Evolutionary conservation across 2,329 filamentous ascomycete species (phyloP).

Genomic region (Pyricularia pennisetigena): DNA sequence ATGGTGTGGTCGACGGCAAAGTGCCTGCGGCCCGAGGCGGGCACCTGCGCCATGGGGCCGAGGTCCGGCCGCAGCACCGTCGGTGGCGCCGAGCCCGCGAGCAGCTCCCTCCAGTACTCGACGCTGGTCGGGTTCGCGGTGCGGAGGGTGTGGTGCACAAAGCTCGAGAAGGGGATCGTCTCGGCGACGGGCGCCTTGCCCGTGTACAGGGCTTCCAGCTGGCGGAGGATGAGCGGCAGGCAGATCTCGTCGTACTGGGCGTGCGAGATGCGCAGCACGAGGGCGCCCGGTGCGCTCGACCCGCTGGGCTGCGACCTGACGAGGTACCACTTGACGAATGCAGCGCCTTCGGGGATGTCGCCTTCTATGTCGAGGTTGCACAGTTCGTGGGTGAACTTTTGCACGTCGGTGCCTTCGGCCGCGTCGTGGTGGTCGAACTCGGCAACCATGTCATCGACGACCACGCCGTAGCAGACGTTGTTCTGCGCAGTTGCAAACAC

Average conservation of each 20-base stretch:
- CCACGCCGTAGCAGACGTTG: constrained; percentile 42
- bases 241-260: constrained; percentile 63
- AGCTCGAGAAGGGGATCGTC: constrained; percentile 33
- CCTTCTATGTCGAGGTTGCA: constrained; percentile 46
- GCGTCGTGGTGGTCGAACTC: constrained; percentile 27
- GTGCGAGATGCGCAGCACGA: constrained; percentile 55
- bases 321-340: constrained; percentile 51
- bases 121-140: constrained; percentile 37
- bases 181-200: constrained; percentile 13
- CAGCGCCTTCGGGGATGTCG: constrained; percentile 43
- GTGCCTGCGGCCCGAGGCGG: constrained; percentile 25
- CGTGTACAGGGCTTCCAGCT: constrained; percentile 43
- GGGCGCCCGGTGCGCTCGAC: constrained; percentile 23
- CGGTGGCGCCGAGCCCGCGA: constrained; percentile 41
- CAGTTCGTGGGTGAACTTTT: constrained; percentile 41
- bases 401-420: constrained; percentile 28
- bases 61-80: constrained; percentile 27
- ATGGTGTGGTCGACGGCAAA: constrained; percentile 31
- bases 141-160: constrained; percentile 31
- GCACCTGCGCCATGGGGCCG: constrained; percentile 10
- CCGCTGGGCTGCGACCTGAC: constrained; percentile 23
- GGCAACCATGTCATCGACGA: constrained; percentile 46
- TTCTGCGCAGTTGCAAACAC: constrained; percentile 47
- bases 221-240: constrained; percentile 49
- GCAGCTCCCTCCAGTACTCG: constrained; percentile 51